phyloP scores from a whole-genome alignment of 768 basidiomycete genomes.

The Tylopilus sp. region DNA sequence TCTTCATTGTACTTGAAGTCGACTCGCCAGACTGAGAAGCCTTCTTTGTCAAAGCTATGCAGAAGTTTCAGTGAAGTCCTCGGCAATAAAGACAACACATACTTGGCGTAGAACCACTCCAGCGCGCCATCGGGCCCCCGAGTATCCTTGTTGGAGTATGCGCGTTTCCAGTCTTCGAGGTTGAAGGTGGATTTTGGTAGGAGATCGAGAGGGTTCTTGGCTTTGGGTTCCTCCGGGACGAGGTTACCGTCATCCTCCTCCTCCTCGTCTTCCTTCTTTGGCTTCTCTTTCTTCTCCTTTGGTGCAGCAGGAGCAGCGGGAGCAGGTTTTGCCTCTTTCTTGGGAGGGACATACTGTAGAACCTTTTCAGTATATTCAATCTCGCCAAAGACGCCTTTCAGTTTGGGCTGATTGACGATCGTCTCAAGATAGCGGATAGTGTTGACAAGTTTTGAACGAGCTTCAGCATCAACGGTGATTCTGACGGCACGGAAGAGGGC shows the following conservation, averaged over 20 bases:
- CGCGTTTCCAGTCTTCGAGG: conserved; percentile 95
- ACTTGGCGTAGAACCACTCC: conserved; percentile 98
- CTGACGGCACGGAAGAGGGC: conserved; percentile 51
- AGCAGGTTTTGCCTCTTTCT: conserved; percentile 57
- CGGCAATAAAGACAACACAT: conserved; percentile 20
- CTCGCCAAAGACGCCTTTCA: conserved; percentile 65
- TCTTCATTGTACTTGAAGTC: conserved; percentile 98
- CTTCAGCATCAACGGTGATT: conserved; percentile 60
- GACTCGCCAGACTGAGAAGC: conserved; percentile 88
- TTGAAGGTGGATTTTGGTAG: conserved; percentile 87
- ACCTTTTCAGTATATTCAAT: conserved; percentile 65
- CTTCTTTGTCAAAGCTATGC: conserved; percentile 77
- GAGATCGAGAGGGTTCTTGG: conserved; percentile 90
- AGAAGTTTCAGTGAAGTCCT: conserved; percentile 3
- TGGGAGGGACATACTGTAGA: conserved; percentile 64
- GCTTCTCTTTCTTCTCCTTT: conserved; percentile 61
- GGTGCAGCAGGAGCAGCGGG: conserved; percentile 40
- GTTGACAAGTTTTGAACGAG: conserved; percentile 69
- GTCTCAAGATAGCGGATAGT: conserved; percentile 85
- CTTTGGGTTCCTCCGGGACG: conserved; percentile 81
- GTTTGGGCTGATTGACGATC: conserved; percentile 75
- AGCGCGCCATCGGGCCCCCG: conserved; percentile 75
- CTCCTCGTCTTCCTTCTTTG: conserved; percentile 49
- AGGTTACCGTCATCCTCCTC: conserved; percentile 77
- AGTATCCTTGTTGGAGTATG: conserved; percentile 98